phyloP scores from a whole-genome alignment of 1,284 basidiomycete genomes.

The Papiliotrema laurentii region DNA sequence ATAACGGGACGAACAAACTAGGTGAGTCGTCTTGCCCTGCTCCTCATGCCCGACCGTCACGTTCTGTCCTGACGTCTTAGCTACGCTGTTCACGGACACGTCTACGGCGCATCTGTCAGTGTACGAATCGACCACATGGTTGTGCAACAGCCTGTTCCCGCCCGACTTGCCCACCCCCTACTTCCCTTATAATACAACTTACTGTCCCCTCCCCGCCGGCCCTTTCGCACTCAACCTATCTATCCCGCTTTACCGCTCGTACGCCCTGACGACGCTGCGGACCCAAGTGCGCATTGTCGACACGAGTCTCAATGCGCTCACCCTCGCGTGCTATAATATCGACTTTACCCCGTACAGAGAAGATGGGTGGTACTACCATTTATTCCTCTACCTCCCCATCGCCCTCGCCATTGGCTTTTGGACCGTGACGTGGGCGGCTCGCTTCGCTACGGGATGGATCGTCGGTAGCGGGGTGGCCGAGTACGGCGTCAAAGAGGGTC shows the following conservation, averaged over 20 bases:
- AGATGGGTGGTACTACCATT: constrained; percentile 63
- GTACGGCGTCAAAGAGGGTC: constrained; percentile 26
- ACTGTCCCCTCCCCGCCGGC: constrained; percentile 70
- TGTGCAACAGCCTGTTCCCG: constrained; percentile 69
- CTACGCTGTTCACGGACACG: constrained; percentile 78
- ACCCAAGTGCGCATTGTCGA: constrained; percentile 85
- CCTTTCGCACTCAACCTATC: constrained; percentile 74
- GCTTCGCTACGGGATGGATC: constrained; percentile 74
- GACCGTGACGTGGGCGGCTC: constrained; percentile 69
- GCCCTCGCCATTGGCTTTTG: constrained; percentile 74
- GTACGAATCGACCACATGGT: constrained; percentile 63
- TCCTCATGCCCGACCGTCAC: not conserved
- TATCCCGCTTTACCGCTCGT: constrained; percentile 64
- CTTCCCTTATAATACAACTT: constrained; percentile 52
- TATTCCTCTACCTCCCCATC: constrained; percentile 79
- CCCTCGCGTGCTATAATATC: constrained; percentile 78
- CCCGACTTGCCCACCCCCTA: constrained; percentile 57
- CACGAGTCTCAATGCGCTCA: constrained; percentile 60
- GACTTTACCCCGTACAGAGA: constrained; percentile 67
- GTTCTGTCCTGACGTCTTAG: constrained; percentile 44
- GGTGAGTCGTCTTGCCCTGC: constrained; percentile 50
- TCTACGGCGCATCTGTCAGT: constrained; percentile 71
- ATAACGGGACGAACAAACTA: constrained; percentile 59
- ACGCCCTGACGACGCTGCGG: constrained; percentile 73
- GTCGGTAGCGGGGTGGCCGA: constrained; percentile 38